These are phyloP conservation scores for Tricladium varicosporioides DNA, from an alignment of 2,329 filamentous ascomycete species.

Conservation along the genomic window DNA sequence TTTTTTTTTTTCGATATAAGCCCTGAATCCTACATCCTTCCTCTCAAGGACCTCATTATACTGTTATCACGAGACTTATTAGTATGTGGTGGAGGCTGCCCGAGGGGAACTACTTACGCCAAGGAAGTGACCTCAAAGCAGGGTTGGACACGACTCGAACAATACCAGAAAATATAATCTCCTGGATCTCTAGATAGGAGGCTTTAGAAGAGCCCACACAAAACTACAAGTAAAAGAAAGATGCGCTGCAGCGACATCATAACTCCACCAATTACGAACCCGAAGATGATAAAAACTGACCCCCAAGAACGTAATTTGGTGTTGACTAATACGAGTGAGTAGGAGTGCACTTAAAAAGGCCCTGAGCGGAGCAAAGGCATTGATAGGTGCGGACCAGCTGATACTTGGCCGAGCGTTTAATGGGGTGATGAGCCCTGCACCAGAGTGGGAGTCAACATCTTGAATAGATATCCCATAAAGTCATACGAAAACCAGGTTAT, in stretches of 20 bases:
- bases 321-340: neutral
- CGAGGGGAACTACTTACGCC: no score
- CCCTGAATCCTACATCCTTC: neutral
- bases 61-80: neutral
- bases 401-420: slow-evolving; percentile 23
- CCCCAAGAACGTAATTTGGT: neutral
- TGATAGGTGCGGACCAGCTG: slow-evolving; percentile 31
- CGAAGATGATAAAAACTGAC: neutral
- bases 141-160: neutral
- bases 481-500: slow-evolving; percentile 25
- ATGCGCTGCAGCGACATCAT: slow-evolving; percentile 1
- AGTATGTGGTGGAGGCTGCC: no score
- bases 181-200: slow-evolving; percentile 1
- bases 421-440: slow-evolving; percentile 24
- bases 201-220: slow-evolving; percentile 4
- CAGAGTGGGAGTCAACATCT: slow-evolving; percentile 23
- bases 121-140: neutral
- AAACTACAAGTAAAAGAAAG: slow-evolving; percentile 4
- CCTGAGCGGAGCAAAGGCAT: slow-evolving; percentile 25
- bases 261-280: neutral
- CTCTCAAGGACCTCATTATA: slow-evolving; percentile 2
- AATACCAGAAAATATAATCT: neutral
- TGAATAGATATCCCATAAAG: slow-evolving; percentile 25
- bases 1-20: slow-evolving; percentile 4
- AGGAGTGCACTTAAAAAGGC: neutral